Conservation (phyloP, 1,139 yeast genomes). For the Pichia sp. region DNA sequence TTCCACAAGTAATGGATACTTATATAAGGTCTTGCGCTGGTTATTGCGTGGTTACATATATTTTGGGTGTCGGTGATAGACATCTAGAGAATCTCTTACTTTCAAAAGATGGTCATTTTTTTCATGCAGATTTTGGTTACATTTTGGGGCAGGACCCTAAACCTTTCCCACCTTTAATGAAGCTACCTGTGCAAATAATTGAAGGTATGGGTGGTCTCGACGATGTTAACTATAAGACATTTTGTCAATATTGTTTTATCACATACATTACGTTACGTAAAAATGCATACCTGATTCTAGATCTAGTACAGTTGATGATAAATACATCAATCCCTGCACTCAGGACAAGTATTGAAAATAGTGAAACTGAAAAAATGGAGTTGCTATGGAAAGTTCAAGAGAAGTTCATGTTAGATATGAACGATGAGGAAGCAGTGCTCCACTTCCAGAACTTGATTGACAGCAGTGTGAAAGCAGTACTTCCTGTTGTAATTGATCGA, state of each 20-base stretch:
- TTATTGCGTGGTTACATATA: slow-evolving; percentile 90
- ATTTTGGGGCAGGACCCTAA: slow-evolving; percentile 95
- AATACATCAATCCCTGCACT: slow-evolving; percentile 75
- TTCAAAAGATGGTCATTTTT: slow-evolving; percentile 53
- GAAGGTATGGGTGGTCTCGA: slow-evolving; percentile 96
- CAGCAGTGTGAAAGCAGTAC: slow-evolving; percentile 86
- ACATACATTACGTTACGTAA: slow-evolving; percentile 86
- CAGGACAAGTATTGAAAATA: slow-evolving; percentile 20
- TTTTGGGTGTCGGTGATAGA: slow-evolving; percentile 94
- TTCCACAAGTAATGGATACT: slow-evolving; percentile 77
- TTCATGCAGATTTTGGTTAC: slow-evolving; percentile 97
- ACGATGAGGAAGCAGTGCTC: slow-evolving; percentile 89
- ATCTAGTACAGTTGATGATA: slow-evolving; percentile 88
- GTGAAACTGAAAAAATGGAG: slow-evolving; percentile 29
- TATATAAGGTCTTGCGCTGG: slow-evolving; percentile 96
- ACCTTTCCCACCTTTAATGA: slow-evolving; percentile 98
- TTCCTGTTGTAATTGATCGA: slow-evolving; percentile 93
- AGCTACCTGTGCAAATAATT: slow-evolving; percentile 89
- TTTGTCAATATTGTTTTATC: slow-evolving; percentile 89
- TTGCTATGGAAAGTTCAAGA: slow-evolving; percentile 73
- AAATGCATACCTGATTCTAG: slow-evolving; percentile 81
- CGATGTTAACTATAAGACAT: slow-evolving; percentile 77
- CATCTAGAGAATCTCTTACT: slow-evolving; percentile 82
- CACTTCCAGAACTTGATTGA: slow-evolving; percentile 91
- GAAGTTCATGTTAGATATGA: slow-evolving; percentile 85